Evolutionary conservation across 345 rosid genomes (phyloP).

Genomic region (Hypericum perforatum): DNA sequence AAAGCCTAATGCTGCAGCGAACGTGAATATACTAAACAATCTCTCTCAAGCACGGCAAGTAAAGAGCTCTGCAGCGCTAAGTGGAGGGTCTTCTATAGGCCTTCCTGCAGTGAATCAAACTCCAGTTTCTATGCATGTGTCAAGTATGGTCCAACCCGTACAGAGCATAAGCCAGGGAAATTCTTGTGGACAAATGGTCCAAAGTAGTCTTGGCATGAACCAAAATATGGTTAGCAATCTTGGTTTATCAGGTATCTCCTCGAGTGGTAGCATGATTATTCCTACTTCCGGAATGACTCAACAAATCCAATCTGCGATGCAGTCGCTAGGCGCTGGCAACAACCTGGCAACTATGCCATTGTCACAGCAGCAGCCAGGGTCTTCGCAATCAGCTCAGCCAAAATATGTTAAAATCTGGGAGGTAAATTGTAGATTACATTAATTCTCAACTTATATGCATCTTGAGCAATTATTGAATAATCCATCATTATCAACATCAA

Average conservation of each 20-base stretch:
- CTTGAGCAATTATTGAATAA: too few relatives aligned
- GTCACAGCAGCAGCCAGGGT: slow-evolving; percentile 61
- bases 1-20: slow-evolving; percentile 67
- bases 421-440: too few relatives aligned
- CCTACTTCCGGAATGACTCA: slow-evolving; percentile 87
- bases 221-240: slow-evolving; percentile 66
- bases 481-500: too few relatives aligned
- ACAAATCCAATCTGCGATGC: slow-evolving; percentile 61
- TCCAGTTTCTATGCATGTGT: slow-evolving; percentile 88
- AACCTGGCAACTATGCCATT: slow-evolving; percentile 55
- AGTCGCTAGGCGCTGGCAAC: slow-evolving; percentile 47
- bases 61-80: slow-evolving; percentile 75
- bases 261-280: slow-evolving; percentile 72
- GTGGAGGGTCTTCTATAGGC: slow-evolving; percentile 81
- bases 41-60: slow-evolving; percentile 85
- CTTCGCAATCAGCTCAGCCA: slow-evolving; percentile 63
- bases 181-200: slow-evolving; percentile 76
- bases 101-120: slow-evolving; percentile 65
- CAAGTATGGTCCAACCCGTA: slow-evolving; percentile 97
- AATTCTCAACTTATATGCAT: too few relatives aligned
- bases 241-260: slow-evolving; percentile 55
- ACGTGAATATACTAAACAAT: slow-evolving; percentile 80
- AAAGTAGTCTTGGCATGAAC: slow-evolving; percentile 63
- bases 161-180: too few relatives aligned
- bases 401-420: slow-evolving; percentile 96